A percentile compares a stretch with the other conserved stretches of the same genome.
Conservation (phyloP, 106 monocot species). For the Ottelia alismoides region DNA sequence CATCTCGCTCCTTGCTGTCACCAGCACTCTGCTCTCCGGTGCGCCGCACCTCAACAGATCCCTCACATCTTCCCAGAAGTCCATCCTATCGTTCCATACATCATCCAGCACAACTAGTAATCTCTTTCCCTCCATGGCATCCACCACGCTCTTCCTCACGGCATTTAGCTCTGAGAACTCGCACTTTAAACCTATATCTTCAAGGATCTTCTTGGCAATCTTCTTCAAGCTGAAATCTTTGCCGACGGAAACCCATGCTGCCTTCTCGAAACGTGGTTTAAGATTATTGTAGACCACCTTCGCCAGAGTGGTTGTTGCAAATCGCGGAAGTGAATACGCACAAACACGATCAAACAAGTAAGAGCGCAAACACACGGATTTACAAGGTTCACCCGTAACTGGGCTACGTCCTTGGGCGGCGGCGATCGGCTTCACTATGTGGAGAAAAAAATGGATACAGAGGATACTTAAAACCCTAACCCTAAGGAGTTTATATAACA, state of each 20-base stretch:
- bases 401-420: too few relatives aligned
- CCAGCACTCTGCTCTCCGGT: background rate
- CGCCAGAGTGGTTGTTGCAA: slow-evolving; percentile 24
- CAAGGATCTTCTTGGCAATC: slow-evolving; percentile 1
- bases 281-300: slow-evolving; percentile 19
- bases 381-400: background rate
- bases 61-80: slow-evolving; percentile 16
- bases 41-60: background rate
- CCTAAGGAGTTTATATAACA: too few relatives aligned
- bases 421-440: background rate
- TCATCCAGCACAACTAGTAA: slow-evolving; percentile 4
- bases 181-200: background rate
- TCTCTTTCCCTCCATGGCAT: background rate
- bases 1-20: background rate
- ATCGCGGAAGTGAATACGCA: background rate
- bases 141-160: background rate
- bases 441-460: too few relatives aligned
- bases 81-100: background rate
- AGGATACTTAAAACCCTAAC: too few relatives aligned
- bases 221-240: slow-evolving; percentile 14
- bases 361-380: too few relatives aligned
- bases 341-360: too few relatives aligned
- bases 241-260: slow-evolving; percentile 19
- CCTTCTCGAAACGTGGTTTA: slow-evolving; percentile 10
- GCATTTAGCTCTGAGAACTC: background rate